These are phyloP conservation scores for Astragalus membranaceus DNA, from an alignment of 306 rosid genomes.

Conservation along the genomic window DNA sequence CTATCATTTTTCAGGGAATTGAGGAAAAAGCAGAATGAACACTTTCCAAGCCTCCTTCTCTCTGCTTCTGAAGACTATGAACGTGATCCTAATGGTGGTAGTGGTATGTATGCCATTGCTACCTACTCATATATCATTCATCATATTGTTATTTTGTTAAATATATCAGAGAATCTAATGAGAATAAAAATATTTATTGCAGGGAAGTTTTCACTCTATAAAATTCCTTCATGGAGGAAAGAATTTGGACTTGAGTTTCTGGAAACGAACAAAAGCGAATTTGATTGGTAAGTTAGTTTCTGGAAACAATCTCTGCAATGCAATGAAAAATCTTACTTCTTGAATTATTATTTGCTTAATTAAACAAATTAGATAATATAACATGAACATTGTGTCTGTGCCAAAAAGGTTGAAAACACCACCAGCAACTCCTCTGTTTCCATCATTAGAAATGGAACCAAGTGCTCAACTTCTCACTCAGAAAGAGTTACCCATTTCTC, in stretches of 20 bases:
- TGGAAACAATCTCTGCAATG: not conserved
- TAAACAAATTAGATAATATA: not conserved
- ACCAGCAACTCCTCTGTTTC: constrained; percentile 85
- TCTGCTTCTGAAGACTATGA: constrained; percentile 55
- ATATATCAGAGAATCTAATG: not conserved
- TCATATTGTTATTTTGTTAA: no score
- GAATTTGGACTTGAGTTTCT: constrained; percentile 40
- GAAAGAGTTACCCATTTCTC: constrained; percentile 42
- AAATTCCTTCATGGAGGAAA: constrained; percentile 56
- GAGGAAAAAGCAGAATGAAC: constrained; percentile 42
- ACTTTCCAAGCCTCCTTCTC: constrained; percentile 35
- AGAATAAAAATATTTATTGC: not conserved
- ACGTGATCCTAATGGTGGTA: constrained; percentile 23
- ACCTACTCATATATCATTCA: not conserved
- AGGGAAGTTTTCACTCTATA: constrained; percentile 48
- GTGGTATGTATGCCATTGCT: not conserved
- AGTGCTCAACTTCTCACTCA: constrained; percentile 36
- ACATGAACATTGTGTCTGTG: not conserved
- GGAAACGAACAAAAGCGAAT: constrained; percentile 55
- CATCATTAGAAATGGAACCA: constrained; percentile 87
- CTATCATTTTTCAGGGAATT: constrained; percentile 61
- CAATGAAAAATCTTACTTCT: not conserved
- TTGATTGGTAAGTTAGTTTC: constrained; percentile 52
- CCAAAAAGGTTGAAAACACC: constrained; percentile 75
- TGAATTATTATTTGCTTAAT: not conserved